A percentile compares a stretch with the other conserved stretches of the same genome.
Evolutionary conservation across 2,329 filamentous ascomycete genomes (phyloP).

Genomic region (Beauveria asiatica): DNA sequence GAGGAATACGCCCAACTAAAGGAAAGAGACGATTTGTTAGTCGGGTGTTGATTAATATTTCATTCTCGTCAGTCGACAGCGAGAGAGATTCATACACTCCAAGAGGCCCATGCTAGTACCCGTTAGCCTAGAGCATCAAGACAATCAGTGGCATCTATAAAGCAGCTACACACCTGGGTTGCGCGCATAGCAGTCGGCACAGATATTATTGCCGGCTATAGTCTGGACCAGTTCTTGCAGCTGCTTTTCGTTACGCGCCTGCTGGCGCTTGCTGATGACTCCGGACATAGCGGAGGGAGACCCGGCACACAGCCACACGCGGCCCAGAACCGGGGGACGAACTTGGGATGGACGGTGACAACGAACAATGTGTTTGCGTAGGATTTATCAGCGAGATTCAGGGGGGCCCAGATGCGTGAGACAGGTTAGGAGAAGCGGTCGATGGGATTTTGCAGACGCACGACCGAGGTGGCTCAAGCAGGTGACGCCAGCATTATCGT

Average conservation of each 20-base stretch:
- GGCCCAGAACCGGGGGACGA: neutral
- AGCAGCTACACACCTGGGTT: conserved; percentile 66
- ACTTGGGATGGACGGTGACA: neutral
- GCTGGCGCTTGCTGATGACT: conserved; percentile 86
- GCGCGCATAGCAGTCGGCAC: conserved; percentile 83
- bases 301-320: neutral
- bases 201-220: conserved; percentile 80
- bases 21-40: conserved; percentile 13
- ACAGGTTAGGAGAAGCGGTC: neutral
- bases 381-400: neutral
- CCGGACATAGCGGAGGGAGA: conserved; percentile 49
- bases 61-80: neutral
- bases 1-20: conserved; percentile 82
- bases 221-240: conserved; percentile 82
- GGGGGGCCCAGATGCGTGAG: neutral
- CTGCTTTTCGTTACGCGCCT: conserved; percentile 89
- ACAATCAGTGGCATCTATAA: conserved; percentile 3
- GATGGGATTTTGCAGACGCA: neutral
- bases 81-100: conserved; percentile 61
- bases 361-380: neutral
- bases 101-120: conserved; percentile 78
- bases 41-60: neutral
- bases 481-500: conserved; percentile 4
- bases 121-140: conserved; percentile 18
- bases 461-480: neutral